Evolutionary conservation across 1,284 basidiomycete species (phyloP).

Genomic region (Golubevia pallescens): DNA sequence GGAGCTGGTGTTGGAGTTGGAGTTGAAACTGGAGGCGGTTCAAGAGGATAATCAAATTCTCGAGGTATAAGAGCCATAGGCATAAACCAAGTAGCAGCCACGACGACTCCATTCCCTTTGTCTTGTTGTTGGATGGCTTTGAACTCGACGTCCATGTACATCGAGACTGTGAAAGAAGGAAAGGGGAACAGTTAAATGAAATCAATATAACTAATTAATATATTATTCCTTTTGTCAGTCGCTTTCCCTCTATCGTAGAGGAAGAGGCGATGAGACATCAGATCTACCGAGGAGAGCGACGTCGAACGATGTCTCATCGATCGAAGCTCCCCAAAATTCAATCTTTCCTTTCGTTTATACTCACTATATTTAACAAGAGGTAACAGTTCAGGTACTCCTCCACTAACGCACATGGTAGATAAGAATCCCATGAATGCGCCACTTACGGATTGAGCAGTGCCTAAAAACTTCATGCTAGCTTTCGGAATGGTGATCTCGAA

Average conservation of each 20-base stretch:
- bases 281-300: too few relatives aligned
- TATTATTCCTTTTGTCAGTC: too few relatives aligned
- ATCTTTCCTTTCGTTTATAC: too few relatives aligned
- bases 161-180: conserved; percentile 15
- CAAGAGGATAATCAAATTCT: conserved; percentile 4
- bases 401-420: conserved; percentile 43
- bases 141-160: conserved; percentile 51
- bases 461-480: conserved; percentile 41
- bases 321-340: neutral
- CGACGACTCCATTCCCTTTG: conserved; percentile 35
- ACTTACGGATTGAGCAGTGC: conserved; percentile 42
- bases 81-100: conserved; percentile 39
- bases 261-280: too few relatives aligned
- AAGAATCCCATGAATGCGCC: conserved; percentile 45
- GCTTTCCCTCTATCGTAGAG: too few relatives aligned
- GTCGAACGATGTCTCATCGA: too few relatives aligned
- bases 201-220: too few relatives aligned
- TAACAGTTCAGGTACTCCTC: conserved; percentile 47
- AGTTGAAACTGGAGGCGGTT: neutral
- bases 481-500: conserved; percentile 51
- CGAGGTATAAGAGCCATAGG: conserved; percentile 8
- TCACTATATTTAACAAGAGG: conserved; percentile 46
- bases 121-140: conserved; percentile 44
- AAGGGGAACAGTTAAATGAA: neutral
- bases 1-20: neutral